Percentiles rank a stretch among this genome's conserved stretches.
These are phyloP conservation scores for Alternaria gaisen DNA, from an alignment of 2,329 filamentous ascomycete species.

Conservation along the genomic window DNA sequence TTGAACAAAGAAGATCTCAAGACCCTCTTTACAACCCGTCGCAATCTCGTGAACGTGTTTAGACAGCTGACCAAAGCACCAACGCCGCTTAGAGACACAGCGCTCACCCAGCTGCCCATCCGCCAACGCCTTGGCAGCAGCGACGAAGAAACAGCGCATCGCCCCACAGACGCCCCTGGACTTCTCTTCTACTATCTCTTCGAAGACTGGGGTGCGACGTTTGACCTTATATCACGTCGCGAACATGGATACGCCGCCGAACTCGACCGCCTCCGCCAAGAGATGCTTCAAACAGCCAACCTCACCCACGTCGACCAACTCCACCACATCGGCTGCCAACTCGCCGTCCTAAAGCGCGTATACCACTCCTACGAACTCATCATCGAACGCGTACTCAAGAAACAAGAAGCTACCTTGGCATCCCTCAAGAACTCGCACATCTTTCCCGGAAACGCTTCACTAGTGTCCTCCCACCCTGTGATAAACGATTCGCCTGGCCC, in stretches of 20 bases:
- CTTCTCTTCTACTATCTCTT: slow-evolving; percentile 73
- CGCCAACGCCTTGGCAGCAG: slow-evolving; percentile 56
- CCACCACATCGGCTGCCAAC: slow-evolving; percentile 68
- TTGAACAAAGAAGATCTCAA: slow-evolving; percentile 54
- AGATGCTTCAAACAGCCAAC: slow-evolving; percentile 63
- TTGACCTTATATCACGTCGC: slow-evolving; percentile 62
- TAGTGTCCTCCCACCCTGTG: slow-evolving; percentile 35
- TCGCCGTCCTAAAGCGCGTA: slow-evolving; percentile 67
- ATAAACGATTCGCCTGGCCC: slow-evolving; percentile 24
- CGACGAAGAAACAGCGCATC: slow-evolving; percentile 57
- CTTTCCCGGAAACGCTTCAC: slow-evolving; percentile 42
- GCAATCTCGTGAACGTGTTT: slow-evolving; percentile 69
- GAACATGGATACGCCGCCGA: slow-evolving; percentile 58
- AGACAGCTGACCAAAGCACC: slow-evolving; percentile 66
- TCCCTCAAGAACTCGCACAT: slow-evolving; percentile 57
- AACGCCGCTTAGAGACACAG: slow-evolving; percentile 50
- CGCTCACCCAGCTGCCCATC: slow-evolving; percentile 56
- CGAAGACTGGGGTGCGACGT: slow-evolving; percentile 70
- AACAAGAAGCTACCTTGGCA: slow-evolving; percentile 54
- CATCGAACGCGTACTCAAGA: slow-evolving; percentile 65
- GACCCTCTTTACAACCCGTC: slow-evolving; percentile 61
- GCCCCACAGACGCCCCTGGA: slow-evolving; percentile 64
- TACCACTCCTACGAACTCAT: slow-evolving; percentile 69
- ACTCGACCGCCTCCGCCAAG: slow-evolving; percentile 60
- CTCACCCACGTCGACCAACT: slow-evolving; percentile 61